Conservation (phyloP, 2,329 filamentous ascomycete genomes). For the Botrytis squamosa region DNA sequence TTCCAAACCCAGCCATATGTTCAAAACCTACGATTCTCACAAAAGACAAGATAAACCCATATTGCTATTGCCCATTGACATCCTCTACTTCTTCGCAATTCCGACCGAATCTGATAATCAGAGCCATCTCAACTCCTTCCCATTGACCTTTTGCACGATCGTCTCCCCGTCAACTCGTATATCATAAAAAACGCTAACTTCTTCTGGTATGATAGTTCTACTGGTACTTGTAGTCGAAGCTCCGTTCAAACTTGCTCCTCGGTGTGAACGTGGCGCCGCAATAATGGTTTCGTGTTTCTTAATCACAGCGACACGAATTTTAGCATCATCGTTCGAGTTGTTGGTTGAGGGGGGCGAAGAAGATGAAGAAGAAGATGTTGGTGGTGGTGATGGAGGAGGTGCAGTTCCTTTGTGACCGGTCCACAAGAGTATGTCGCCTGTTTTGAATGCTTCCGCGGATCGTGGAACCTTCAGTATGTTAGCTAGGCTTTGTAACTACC, state of each 20-base stretch:
- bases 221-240: not conserved
- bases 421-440: not conserved
- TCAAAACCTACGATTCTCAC: too few relatives aligned
- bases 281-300: not conserved
- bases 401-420: not conserved
- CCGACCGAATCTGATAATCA: not conserved
- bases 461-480: not conserved
- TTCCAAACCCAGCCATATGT: not conserved
- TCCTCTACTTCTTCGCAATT: not conserved
- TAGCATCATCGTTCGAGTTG: not conserved
- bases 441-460: not conserved
- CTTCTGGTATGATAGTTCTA: not conserved
- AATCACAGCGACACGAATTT: not conserved
- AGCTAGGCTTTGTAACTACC: not conserved
- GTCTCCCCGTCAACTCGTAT: not conserved
- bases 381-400: not conserved
- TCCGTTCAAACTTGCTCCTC: not conserved
- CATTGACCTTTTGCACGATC: not conserved
- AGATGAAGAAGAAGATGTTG: not conserved
- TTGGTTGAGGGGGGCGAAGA: not conserved
- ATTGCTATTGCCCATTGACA: not conserved
- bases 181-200: not conserved
- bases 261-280: not conserved
- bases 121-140: not conserved
- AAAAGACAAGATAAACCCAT: not conserved